Percentiles rank a stretch among this genome's conserved stretches.
phyloP scores from a whole-genome alignment of 2,329 filamentous ascomycete genomes.

The Thelonectria blattea region DNA sequence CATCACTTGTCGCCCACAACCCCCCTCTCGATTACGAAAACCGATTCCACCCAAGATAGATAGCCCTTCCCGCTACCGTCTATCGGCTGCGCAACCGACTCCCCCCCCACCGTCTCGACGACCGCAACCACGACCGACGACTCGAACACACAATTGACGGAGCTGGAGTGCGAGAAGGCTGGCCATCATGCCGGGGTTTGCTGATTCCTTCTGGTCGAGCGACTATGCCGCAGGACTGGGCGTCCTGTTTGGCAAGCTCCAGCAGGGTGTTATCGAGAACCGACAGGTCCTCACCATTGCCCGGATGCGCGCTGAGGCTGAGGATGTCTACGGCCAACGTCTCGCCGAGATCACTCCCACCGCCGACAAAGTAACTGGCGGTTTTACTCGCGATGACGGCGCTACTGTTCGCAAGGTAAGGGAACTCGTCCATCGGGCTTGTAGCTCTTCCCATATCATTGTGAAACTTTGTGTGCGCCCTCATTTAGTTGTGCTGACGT shows the following conservation, averaged over 20 bases:
- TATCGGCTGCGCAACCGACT: constrained; percentile 17
- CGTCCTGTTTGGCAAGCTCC: constrained; percentile 93
- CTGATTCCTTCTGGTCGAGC: constrained; percentile 96
- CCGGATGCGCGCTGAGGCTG: constrained; percentile 92
- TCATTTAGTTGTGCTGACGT: constrained; percentile 20
- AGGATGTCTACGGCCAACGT: constrained; percentile 84
- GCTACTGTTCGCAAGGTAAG: constrained; percentile 91
- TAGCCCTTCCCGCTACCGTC: constrained; percentile 11
- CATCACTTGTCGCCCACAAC: constrained; percentile 7
- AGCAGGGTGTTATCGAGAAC: constrained; percentile 95
- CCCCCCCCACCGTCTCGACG: constrained; percentile 16
- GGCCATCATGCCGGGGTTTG: constrained; percentile 80
- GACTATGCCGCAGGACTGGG: constrained; percentile 96
- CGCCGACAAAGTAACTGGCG: constrained; percentile 81
- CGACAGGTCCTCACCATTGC: constrained; percentile 91
- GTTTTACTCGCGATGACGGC: constrained; percentile 90
- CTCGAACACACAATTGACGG: constrained; percentile 27
- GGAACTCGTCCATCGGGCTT: neutral
- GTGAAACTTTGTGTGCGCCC: constrained; percentile 3
- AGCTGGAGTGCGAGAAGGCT: constrained; percentile 34
- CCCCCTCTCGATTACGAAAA: constrained; percentile 19
- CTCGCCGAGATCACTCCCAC: constrained; percentile 82
- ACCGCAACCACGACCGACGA: constrained; percentile 16
- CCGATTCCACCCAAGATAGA: constrained; percentile 13
- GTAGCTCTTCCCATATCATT: neutral